Conservation (phyloP, 2,329 filamentous ascomycete species). For the Bimuria novae-zelandiae region DNA sequence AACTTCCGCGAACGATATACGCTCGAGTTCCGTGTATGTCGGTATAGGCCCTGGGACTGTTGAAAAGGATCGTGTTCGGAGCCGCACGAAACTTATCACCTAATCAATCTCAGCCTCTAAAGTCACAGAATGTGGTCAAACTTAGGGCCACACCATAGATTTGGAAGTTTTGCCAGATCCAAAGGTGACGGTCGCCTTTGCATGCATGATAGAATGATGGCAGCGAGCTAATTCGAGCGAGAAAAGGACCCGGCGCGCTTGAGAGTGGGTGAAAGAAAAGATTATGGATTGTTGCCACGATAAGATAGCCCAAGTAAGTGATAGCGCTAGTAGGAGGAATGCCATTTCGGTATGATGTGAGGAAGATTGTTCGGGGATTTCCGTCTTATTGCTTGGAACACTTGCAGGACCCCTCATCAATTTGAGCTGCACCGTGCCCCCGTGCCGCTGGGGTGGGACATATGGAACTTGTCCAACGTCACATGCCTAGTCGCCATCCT, state of each 20-base stretch:
- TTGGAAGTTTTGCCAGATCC: slow-evolving; percentile 15
- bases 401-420: too few species aligned
- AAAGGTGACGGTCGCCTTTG: slow-evolving; percentile 19
- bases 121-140: background rate
- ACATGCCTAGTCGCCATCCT: too few species aligned
- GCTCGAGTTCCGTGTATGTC: slow-evolving; percentile 10
- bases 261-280: slow-evolving; percentile 19
- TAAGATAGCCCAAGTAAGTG: too few species aligned
- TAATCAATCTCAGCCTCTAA: background rate
- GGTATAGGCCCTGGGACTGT: background rate
- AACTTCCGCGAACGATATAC: slow-evolving; percentile 9
- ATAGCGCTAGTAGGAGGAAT: too few species aligned
- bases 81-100: slow-evolving; percentile 8
- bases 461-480: too few species aligned
- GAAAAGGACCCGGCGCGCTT: slow-evolving; percentile 13
- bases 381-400: too few species aligned
- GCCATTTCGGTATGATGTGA: too few species aligned
- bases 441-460: too few species aligned
- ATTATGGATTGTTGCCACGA: too few species aligned
- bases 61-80: slow-evolving; percentile 11
- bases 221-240: slow-evolving; percentile 8
- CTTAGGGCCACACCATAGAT: background rate
- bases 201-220: slow-evolving; percentile 19
- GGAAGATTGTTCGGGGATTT: too few species aligned
- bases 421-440: too few species aligned